Base-by-base conservation (phyloP, 805 yeast genomes). In the Komagataella pseudopastoris region DNA sequence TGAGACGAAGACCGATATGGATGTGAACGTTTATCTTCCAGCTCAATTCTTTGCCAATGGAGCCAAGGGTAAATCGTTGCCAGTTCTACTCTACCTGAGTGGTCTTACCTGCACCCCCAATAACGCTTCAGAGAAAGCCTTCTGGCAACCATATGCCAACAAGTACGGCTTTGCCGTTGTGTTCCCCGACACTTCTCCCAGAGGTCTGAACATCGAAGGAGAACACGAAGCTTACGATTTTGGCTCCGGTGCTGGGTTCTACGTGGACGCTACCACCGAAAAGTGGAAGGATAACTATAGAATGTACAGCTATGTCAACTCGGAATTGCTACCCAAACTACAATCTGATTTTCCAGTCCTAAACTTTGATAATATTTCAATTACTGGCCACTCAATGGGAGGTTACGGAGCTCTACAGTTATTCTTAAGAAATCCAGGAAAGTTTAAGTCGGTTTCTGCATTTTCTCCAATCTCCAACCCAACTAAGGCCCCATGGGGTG, bases 301-400 rank as follows among this genome's bases (percentile, higher is more conserved):
- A 53, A 93, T 93, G 98, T 87, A 85, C 68, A 74, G 84, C 3
- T 91, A 91, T 61, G 78, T 91, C 23, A 82, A 81, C 58, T 65
- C 76, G 44, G 99, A 91, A 63, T 72, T 91, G 54, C 83, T 83
- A 44, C 67, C 68, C 22, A 67, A 66, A 24, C 69, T 88, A 57
- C 65, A 75, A 12, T 58, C 59, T 10, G 65, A 68, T 16, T 75
- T 65, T 51, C 54, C 69, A 2, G 65, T 67, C 45, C 69, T 91
- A 54, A 88, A 91, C 65, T 81, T 83, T 55, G 63, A 68, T 45
- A 82, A 77, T 45, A 75, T 81, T 50, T 77, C 91, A 18, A 79
- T 91, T 56, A 81, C 93, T n/a, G 99, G 99, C 47, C 98, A 93
- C 66, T 93, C 99, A 1, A 93, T 93, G 98, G 99, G 99, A 50